These are phyloP conservation scores for Termitomyces sp. DNA, from an alignment of 768 basidiomycete genomes.

Conservation along the genomic window DNA sequence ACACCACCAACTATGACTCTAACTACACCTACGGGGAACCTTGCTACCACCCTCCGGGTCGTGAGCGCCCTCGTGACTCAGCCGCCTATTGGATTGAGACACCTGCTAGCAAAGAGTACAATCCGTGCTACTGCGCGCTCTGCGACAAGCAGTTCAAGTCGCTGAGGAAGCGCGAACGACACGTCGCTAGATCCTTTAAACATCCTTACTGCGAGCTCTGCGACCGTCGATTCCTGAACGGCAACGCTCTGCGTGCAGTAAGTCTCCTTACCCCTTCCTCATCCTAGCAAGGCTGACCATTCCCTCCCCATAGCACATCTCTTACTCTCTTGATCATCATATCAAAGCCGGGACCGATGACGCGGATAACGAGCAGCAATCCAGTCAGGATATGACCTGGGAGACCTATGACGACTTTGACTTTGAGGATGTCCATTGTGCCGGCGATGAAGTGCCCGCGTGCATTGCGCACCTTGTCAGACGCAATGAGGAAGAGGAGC, in stretches of 20 bases:
- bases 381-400: background rate
- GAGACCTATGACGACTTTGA: background rate
- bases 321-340: background rate
- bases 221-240: constrained; percentile 3
- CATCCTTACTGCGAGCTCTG: constrained; percentile 2
- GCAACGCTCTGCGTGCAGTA: constrained; percentile 5
- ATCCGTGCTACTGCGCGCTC: constrained; percentile 3
- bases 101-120: background rate
- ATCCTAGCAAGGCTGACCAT: background rate
- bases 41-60: background rate
- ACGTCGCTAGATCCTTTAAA: background rate
- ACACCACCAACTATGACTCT: background rate
- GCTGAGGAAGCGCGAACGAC: constrained; percentile 1
- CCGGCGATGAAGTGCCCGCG: background rate
- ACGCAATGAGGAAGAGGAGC: background rate
- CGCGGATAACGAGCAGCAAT: background rate
- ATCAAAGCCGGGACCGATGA: background rate
- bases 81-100: background rate
- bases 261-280: background rate
- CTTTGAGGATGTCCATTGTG: background rate
- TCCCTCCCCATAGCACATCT: background rate
- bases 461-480: constrained; percentile 4
- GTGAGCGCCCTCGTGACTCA: background rate
- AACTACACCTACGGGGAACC: background rate
- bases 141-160: background rate